These are phyloP conservation scores for Leishmania lainsoni DNA, from an alignment of 208 protist genomes.

Conservation along the genomic window DNA sequence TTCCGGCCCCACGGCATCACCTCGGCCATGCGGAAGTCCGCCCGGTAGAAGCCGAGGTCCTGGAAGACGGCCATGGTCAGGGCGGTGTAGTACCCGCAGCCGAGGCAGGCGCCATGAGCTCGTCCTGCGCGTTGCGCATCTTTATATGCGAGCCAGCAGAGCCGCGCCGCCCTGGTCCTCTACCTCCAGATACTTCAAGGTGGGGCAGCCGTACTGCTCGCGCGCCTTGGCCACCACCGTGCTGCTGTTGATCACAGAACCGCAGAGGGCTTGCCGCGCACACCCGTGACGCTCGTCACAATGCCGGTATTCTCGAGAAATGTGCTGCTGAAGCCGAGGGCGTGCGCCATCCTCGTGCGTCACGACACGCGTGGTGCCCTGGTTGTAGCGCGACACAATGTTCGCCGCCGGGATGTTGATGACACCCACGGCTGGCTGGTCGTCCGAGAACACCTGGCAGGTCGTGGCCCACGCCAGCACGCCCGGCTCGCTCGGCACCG, in stretches of 20 bases:
- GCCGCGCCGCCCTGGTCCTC: constrained; percentile 42
- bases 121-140: constrained; percentile 68
- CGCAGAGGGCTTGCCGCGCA: neutral
- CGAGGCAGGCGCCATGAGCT: constrained; percentile 71
- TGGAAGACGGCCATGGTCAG: constrained; percentile 86
- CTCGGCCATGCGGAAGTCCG: constrained; percentile 61
- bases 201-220: constrained; percentile 56
- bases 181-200: constrained; percentile 63
- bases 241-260: constrained; percentile 3
- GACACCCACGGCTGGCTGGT: constrained; percentile 41
- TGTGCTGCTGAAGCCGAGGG: constrained; percentile 64
- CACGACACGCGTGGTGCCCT: constrained; percentile 24
- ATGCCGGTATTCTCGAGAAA: constrained; percentile 25
- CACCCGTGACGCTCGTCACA: neutral
- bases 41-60: constrained; percentile 80
- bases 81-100: constrained; percentile 45
- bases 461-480: constrained; percentile 44
- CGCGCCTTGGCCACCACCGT: neutral
- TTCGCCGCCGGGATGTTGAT: constrained; percentile 49
- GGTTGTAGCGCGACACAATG: constrained; percentile 14
- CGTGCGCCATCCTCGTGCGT: constrained; percentile 86
- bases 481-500: constrained; percentile 24
- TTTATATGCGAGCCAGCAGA: constrained; percentile 80
- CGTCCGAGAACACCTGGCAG: constrained; percentile 33
- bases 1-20: constrained; percentile 72